Evolutionary conservation across 371 early-diverging fungal genomes (phyloP), one percentile per base, ranked within the genome.

Genomic region (Mortierella sp.): DNA sequence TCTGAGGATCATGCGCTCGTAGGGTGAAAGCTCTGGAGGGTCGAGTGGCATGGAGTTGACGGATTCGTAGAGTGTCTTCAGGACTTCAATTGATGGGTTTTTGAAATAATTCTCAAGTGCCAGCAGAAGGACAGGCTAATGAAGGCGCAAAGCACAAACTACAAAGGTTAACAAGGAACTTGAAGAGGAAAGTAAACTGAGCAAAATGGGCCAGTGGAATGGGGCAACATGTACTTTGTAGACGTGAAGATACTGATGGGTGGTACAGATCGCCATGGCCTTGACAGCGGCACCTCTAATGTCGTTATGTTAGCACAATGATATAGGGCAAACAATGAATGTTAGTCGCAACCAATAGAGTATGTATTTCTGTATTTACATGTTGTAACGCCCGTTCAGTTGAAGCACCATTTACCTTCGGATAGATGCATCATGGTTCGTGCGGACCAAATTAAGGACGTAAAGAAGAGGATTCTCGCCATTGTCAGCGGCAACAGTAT

Each of bases 181-280:
- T 9, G 16, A 19, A 19, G 28, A 73, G 44, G 68, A 73, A 21
- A 19, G 52, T 16, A 14, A 26, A 34, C 7, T 34, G 6, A 31
- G 63, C 4, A 63, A 63, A 63, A 19, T 38, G 16, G 54, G n/a
- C 9, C 11, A 28, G 45, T 11, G 55, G 24, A 16, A 28, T 14
- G 7, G 74, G 21, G 16, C 24, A n/a, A 26, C 42, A 26, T 68
- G 65, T 90, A 95, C 98, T 93, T 97, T 97, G 90, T 97, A 98
- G 8, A 97, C 96, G 85, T 98, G 97, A 45, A 98, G 90, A 88
- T 95, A 98, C 77, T 94, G 95, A 83, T 97, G 95, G 45, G 93
- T 90, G 4, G 97, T 96, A 82, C 97, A 96, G 55, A 99, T 94
- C 4, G 99, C 98, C 95, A 99, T 95, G 0, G 98, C 97, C 84